Conservation (phyloP, 345 rosid genomes). For the Cardiospermum halicacabum region DNA sequence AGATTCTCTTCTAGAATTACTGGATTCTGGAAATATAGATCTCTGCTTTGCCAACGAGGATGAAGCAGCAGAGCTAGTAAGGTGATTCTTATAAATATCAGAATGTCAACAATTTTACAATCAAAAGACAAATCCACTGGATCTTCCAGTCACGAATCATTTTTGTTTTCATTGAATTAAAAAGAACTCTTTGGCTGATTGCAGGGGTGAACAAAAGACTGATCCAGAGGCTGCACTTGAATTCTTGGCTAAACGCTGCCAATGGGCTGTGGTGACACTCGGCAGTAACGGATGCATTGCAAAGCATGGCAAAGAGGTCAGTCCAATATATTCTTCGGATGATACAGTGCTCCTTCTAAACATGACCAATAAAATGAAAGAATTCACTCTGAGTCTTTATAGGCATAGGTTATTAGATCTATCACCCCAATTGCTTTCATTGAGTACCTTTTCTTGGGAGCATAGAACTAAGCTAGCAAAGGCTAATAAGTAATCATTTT, state of each 20-base stretch:
- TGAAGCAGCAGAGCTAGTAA: conserved; percentile 76
- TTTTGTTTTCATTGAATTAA: not conserved
- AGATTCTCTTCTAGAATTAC: conserved; percentile 56
- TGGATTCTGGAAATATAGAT: conserved; percentile 78
- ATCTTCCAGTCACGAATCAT: not conserved
- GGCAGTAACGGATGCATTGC: conserved; percentile 87
- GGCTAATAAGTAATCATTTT: not conserved
- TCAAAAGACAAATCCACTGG: not conserved
- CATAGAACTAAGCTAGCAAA: not conserved
- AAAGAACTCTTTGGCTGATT: conserved; percentile 17
- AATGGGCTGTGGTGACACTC: conserved; percentile 88
- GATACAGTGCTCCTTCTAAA: not conserved
- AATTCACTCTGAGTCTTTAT: not conserved
- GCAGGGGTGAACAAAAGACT: conserved; percentile 55
- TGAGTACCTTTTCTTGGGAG: not conserved
- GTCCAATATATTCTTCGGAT: conserved; percentile 7
- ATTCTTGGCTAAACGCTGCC: conserved; percentile 64
- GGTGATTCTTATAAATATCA: conserved; percentile 30
- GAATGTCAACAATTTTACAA: not conserved
- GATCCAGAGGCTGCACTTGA: conserved; percentile 72
- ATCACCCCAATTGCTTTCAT: conserved; percentile 5
- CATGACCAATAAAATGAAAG: not conserved
- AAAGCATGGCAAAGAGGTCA: conserved; percentile 82
- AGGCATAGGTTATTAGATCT: not conserved
- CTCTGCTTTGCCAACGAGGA: conserved; percentile 98